These are phyloP conservation scores for Cutaneotrichosporon cutaneum DNA, from an alignment of 1,284 basidiomycete species.

Conservation along the genomic window DNA sequence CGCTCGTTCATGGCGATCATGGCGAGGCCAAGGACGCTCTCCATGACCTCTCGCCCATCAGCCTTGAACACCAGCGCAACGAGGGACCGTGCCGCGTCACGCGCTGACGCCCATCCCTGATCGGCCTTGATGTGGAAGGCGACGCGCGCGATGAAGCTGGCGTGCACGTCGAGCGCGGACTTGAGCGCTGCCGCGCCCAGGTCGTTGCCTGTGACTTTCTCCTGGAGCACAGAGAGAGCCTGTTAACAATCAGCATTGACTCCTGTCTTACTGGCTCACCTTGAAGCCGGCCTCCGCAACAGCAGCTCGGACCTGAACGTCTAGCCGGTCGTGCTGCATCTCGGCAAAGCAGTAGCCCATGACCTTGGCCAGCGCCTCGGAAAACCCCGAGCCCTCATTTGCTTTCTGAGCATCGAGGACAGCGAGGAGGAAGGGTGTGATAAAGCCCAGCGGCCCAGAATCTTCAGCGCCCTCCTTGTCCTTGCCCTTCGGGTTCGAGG, in stretches of 20 bases:
- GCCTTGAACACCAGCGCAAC: slow-evolving; percentile 48
- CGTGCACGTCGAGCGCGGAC: slow-evolving; percentile 48
- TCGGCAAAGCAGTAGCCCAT: slow-evolving; percentile 72
- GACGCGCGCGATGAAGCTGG: slow-evolving; percentile 59
- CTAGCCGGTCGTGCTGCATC: slow-evolving; percentile 70
- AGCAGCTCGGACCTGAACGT: slow-evolving; percentile 58
- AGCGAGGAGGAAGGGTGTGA: slow-evolving; percentile 39
- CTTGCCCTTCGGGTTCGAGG: slow-evolving; percentile 28
- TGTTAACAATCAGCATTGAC: slow-evolving; percentile 19
- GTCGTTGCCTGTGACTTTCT: slow-evolving; percentile 17
- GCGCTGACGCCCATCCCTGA: slow-evolving; percentile 27
- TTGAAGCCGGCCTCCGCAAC: slow-evolving; percentile 62
- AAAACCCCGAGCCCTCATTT: slow-evolving; percentile 61
- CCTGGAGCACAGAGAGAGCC: slow-evolving; percentile 24
- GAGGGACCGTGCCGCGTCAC: slow-evolving; percentile 45
- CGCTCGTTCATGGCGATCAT: slow-evolving; percentile 33
- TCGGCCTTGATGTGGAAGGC: slow-evolving; percentile 57
- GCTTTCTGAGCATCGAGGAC: slow-evolving; percentile 32
- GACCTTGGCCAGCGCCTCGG: slow-evolving; percentile 67
- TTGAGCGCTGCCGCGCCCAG: slow-evolving; percentile 24
- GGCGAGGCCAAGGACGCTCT: slow-evolving; percentile 38
- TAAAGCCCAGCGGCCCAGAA: slow-evolving; percentile 32
- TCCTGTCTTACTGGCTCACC: slow-evolving; percentile 57
- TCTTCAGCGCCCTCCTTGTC: slow-evolving; percentile 21
- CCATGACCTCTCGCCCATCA: slow-evolving; percentile 44